Percentiles rank a stretch among this genome's conserved stretches.
Evolutionary conservation across 2,329 filamentous ascomycete species (phyloP).

Genomic region (Trichoderma koningii): DNA sequence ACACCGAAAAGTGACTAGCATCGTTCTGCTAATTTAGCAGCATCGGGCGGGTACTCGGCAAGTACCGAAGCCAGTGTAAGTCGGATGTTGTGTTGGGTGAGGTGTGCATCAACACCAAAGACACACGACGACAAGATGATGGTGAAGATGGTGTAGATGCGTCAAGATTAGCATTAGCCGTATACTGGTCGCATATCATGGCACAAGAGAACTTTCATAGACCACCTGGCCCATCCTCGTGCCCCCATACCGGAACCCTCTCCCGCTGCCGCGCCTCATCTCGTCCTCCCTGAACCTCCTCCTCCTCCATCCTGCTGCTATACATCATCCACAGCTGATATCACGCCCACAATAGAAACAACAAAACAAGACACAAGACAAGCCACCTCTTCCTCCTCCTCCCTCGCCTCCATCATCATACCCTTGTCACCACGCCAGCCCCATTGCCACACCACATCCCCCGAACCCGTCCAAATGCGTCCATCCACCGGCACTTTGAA

Average conservation of each 20-base stretch:
- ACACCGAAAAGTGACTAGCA: not conserved
- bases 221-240: no score
- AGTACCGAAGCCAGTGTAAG: not conserved
- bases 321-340: no score
- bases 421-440: slow-evolving; percentile 4
- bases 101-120: not conserved
- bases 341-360: not conserved
- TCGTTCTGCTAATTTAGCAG: not conserved
- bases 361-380: not conserved
- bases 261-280: no score
- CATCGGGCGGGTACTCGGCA: not conserved
- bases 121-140: no score
- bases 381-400: not conserved
- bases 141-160: no score
- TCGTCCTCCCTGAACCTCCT: no score
- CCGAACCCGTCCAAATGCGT: not conserved
- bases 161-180: no score
- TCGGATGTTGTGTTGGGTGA: not conserved
- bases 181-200: no score
- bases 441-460: not conserved
- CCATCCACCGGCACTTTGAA: not conserved
- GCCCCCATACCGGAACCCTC: no score
- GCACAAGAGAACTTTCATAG: no score
- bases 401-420: not conserved
- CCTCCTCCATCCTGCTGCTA: no score